phyloP scores from a whole-genome alignment of 257 asterid species.

The Sherardia arvensis region DNA sequence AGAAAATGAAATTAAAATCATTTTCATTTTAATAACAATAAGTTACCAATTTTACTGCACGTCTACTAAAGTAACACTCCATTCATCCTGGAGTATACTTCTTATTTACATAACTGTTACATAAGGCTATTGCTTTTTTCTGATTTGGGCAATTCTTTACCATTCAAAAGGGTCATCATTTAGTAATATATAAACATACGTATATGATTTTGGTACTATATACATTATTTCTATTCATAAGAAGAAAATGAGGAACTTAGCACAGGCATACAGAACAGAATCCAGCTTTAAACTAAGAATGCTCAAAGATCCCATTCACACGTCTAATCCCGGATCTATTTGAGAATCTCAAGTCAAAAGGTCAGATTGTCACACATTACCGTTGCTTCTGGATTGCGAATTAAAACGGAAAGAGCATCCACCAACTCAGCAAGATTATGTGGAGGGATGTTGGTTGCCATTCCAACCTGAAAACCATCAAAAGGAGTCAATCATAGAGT shows the following conservation, averaged over 20 bases:
- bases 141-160: not conserved
- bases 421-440: constrained; percentile 98
- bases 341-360: not conserved
- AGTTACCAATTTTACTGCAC: not conserved
- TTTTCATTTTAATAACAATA: not conserved
- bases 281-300: not conserved
- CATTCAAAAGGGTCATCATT: not conserved
- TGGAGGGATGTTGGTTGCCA: constrained; percentile 99
- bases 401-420: constrained; percentile 78
- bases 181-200: no score
- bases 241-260: not conserved
- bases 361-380: constrained; percentile 28
- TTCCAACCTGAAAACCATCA: constrained; percentile 68
- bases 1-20: not conserved
- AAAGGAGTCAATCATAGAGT: not conserved
- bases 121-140: no score
- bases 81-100: not conserved
- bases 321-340: not conserved
- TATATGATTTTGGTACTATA: no score
- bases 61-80: no score
- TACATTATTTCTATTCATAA: not conserved
- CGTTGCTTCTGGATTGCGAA: constrained; percentile 96
- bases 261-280: not conserved
- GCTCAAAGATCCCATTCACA: not conserved
- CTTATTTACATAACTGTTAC: not conserved